These are phyloP conservation scores for Talaromyces adpressus DNA, from an alignment of 495 filamentous ascomycete genomes.

Conservation along the genomic window DNA sequence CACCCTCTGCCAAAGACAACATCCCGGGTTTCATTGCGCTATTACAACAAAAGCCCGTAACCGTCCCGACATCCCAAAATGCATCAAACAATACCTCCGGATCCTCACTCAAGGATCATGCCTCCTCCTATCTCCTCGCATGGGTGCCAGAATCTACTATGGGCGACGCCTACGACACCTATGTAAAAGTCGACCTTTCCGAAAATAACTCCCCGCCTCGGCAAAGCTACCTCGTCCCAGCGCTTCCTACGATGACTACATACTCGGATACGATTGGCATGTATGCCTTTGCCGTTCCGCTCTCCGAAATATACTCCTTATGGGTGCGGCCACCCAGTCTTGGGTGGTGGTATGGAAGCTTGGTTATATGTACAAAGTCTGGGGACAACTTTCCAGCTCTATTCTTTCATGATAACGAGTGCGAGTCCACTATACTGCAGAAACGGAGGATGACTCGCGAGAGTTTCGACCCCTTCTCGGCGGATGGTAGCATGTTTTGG, in stretches of 20 bases:
- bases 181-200: constrained; percentile 88
- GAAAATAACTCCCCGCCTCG: constrained; percentile 74
- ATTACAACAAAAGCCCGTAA: constrained; percentile 74
- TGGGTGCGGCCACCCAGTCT: constrained; percentile 86
- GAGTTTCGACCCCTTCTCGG: constrained; percentile 84
- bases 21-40: constrained; percentile 94
- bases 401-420: constrained; percentile 97
- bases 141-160: constrained; percentile 92
- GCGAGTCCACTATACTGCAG: constrained; percentile 89
- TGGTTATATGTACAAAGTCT: constrained; percentile 83
- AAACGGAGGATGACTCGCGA: constrained; percentile 78
- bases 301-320: constrained; percentile 83
- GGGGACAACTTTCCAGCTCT: constrained; percentile 91
- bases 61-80: constrained; percentile 10
- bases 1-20: constrained; percentile 88
- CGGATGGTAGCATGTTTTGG: constrained; percentile 85
- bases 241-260: constrained; percentile 70
- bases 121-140: constrained; percentile 74
- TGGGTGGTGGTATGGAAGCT: constrained; percentile 96
- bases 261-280: constrained; percentile 65
- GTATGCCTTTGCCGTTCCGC: constrained; percentile 88
- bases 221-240: constrained; percentile 85
- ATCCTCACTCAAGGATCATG: constrained; percentile 37
- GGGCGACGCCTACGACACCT: constrained; percentile 77
- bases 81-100: constrained; percentile 34